A percentile compares a stretch with the other conserved stretches of the same genome.
phyloP scores from a whole-genome alignment of 441 rosid species.

The Isatis lusitanica region DNA sequence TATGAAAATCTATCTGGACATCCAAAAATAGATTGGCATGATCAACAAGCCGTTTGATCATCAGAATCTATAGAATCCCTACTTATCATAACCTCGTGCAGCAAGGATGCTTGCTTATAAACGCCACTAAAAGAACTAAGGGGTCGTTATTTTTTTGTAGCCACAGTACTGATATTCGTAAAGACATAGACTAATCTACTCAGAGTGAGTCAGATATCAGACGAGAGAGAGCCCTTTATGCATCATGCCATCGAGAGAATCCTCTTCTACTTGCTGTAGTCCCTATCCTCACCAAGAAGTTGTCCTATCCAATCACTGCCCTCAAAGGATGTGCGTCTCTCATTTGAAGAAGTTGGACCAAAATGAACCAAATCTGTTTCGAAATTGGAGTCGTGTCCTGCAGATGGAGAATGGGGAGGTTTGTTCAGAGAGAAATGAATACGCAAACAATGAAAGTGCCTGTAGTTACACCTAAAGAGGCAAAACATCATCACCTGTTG shows the following conservation, averaged over 20 bases:
- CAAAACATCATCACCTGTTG: background rate
- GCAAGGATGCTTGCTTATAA: background rate
- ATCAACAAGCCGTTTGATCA: background rate
- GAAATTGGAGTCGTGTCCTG: constrained; percentile 21
- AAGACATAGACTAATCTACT: constrained; percentile 9
- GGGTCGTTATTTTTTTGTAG: constrained; percentile 1
- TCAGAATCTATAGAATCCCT: background rate
- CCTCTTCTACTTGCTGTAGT: constrained; percentile 3
- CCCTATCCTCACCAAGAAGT: constrained; percentile 43
- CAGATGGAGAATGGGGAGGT: constrained; percentile 21
- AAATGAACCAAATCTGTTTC: constrained; percentile 11
- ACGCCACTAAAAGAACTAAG: background rate
- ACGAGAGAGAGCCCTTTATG: background rate
- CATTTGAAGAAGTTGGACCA: constrained; percentile 12
- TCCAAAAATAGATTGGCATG: background rate
- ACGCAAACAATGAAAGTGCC: constrained; percentile 6
- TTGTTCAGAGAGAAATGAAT: constrained; percentile 11
- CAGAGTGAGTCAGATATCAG: background rate
- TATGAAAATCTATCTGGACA: background rate
- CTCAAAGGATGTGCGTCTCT: constrained; percentile 16
- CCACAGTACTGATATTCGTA: background rate
- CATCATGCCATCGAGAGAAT: background rate
- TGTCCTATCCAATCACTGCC: constrained; percentile 33
- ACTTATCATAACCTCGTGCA: background rate
- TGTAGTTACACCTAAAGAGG: background rate